Conservation (phyloP, 345 rosid genomes). For the Draba incana region DNA sequence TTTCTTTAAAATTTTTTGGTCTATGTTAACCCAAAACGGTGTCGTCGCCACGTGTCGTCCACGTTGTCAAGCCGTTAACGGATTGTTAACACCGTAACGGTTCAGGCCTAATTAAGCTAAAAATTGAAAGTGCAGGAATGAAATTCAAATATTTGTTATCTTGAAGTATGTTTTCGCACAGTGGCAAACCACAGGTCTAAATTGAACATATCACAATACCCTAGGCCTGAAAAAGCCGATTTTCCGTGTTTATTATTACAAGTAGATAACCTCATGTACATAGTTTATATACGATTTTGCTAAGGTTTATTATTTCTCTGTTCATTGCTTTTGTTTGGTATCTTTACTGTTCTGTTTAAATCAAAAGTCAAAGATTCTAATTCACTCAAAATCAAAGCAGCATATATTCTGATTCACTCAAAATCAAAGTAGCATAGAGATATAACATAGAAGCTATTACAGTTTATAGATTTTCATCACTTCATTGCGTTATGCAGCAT, state of each 20-base stretch:
- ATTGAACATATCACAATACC: too few species aligned
- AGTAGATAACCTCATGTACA: conserved; percentile 1
- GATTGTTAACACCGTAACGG: too few species aligned
- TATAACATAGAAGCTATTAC: conserved; percentile 22
- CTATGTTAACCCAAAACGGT: too few species aligned
- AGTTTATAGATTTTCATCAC: conserved; percentile 11
- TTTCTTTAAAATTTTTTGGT: too few species aligned
- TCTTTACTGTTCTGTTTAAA: neutral
- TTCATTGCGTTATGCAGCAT: conserved; percentile 11
- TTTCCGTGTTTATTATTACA: neutral
- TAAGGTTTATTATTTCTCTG: neutral
- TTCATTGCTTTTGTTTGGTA: conserved; percentile 1
- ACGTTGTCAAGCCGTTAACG: too few species aligned
- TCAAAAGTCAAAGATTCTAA: conserved; percentile 9
- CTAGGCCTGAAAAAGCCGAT: too few species aligned
- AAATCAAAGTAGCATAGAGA: conserved; percentile 7
- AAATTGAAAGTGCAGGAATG: too few species aligned
- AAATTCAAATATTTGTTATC: too few species aligned
- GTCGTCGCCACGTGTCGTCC: too few species aligned
- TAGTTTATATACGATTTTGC: neutral
- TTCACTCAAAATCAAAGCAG: conserved; percentile 17
- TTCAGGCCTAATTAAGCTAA: too few species aligned
- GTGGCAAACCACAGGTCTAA: too few species aligned
- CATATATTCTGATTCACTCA: conserved; percentile 15
- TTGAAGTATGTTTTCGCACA: too few species aligned